Evolutionary conservation across 768 basidiomycete genomes (phyloP).

Genomic region (Boletus sp.): DNA sequence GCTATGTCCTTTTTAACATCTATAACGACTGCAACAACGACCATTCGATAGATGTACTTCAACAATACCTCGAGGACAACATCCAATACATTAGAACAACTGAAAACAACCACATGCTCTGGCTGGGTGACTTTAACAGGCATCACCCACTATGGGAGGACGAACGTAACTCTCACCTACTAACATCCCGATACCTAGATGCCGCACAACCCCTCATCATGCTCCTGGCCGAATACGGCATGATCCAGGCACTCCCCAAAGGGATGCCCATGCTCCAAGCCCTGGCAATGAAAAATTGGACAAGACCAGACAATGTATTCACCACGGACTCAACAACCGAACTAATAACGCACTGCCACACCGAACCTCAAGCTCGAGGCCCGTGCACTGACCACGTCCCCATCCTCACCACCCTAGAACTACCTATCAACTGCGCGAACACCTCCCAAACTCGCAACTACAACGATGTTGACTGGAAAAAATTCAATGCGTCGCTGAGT

Average conservation of each 20-base stretch:
- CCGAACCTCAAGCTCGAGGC: constrained; percentile 4
- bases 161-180: constrained; percentile 20
- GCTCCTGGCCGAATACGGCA: not conserved
- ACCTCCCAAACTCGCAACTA: not conserved
- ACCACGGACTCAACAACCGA: not conserved
- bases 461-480: not conserved
- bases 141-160: constrained; percentile 36
- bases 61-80: not conserved
- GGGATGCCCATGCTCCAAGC: constrained; percentile 27
- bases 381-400: constrained; percentile 35
- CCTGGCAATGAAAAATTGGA: constrained; percentile 26
- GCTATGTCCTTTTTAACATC: not conserved
- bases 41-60: not conserved
- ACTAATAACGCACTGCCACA: constrained; percentile 18
- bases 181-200: constrained; percentile 8
- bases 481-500: not conserved
- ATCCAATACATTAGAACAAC: not conserved
- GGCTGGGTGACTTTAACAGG: constrained; percentile 32
- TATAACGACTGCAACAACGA: constrained; percentile 7
- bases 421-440: not conserved
- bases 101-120: constrained; percentile 8
- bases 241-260: constrained; percentile 31
- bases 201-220: constrained; percentile 11
- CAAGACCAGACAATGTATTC: constrained; percentile 38
- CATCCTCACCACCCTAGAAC: constrained; percentile 9